Evolutionary conservation across 805 yeast species (phyloP).

Genomic region (Yamadazyma ubonensis): DNA sequence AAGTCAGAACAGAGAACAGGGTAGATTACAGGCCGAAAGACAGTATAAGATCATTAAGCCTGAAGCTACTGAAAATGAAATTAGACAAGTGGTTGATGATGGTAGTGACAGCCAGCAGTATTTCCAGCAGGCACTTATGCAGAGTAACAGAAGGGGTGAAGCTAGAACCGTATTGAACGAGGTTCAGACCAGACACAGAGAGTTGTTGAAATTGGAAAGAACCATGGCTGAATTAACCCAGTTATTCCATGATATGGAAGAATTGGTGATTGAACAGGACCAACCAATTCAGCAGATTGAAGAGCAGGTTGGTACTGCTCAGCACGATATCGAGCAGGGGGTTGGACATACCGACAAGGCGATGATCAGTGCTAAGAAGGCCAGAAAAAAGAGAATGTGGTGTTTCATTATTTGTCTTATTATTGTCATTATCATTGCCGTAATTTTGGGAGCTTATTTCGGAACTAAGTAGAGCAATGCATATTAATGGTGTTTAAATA

Average conservation of each 20-base stretch:
- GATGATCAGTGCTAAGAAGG: constrained; percentile 79
- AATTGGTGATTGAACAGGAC: constrained; percentile 93
- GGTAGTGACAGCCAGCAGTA: constrained; percentile 78
- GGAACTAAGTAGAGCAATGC: no score
- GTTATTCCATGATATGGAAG: constrained; percentile 94
- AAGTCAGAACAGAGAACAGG: constrained; percentile 79
- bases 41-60: constrained; percentile 91
- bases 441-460: constrained; percentile 64
- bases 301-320: constrained; percentile 78
- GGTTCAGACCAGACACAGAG: constrained; percentile 94
- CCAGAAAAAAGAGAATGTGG: constrained; percentile 89
- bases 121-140: constrained; percentile 87
- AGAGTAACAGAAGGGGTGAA: constrained; percentile 88
- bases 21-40: constrained; percentile 84
- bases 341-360: constrained; percentile 93
- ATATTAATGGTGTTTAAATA: no score
- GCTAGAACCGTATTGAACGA: constrained; percentile 94
- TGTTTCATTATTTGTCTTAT: constrained; percentile 64
- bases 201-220: constrained; percentile 89
- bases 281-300: constrained; percentile 80
- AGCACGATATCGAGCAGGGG: constrained; percentile 89
- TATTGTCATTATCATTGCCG: constrained; percentile 62
- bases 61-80: constrained; percentile 79
- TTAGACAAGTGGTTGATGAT: constrained; percentile 81
- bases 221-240: constrained; percentile 95